phyloP scores from a whole-genome alignment of 148 eudicot genomes.

The Dysphania ambrosioides region DNA sequence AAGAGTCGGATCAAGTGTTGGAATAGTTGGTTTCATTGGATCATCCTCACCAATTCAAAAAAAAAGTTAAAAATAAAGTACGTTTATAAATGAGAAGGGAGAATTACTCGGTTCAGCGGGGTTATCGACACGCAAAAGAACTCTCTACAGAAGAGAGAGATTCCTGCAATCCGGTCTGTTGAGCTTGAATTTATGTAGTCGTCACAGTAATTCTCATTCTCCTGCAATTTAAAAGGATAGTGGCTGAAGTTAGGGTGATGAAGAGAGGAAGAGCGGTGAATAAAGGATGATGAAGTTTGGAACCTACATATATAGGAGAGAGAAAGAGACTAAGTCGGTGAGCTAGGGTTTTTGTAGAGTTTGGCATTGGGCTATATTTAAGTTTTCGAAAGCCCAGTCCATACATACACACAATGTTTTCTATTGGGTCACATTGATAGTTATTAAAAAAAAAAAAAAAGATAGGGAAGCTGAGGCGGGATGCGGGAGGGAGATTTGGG shows the following conservation, averaged over 20 bases:
- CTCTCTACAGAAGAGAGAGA: not conserved
- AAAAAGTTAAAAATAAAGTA: not conserved
- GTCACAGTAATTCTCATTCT: slow-evolving; percentile 31
- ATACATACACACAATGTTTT: too few relatives aligned
- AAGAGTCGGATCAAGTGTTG: slow-evolving; percentile 36
- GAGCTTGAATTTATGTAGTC: slow-evolving; percentile 41
- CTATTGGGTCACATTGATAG: too few relatives aligned
- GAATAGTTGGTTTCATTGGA: slow-evolving; percentile 19
- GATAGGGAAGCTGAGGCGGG: too few relatives aligned
- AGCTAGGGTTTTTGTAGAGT: slow-evolving; percentile 13
- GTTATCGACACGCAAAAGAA: slow-evolving; percentile 31
- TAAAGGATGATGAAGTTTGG: not conserved
- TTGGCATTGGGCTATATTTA: not conserved
- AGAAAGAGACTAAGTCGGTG: not conserved
- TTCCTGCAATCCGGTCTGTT: slow-evolving; percentile 40
- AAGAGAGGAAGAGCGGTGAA: not conserved
- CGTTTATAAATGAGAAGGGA: not conserved
- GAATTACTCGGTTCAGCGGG: slow-evolving; percentile 45
- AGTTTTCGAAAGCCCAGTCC: too few relatives aligned
- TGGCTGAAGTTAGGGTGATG: too few relatives aligned
- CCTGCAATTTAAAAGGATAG: not conserved
- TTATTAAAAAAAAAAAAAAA: too few relatives aligned
- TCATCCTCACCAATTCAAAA: slow-evolving; percentile 24
- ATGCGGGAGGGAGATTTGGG: too few relatives aligned
- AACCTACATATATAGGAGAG: not conserved